Evolutionary conservation across 2,329 filamentous ascomycete species (phyloP).

Genomic region (Didymella keratinophila): DNA sequence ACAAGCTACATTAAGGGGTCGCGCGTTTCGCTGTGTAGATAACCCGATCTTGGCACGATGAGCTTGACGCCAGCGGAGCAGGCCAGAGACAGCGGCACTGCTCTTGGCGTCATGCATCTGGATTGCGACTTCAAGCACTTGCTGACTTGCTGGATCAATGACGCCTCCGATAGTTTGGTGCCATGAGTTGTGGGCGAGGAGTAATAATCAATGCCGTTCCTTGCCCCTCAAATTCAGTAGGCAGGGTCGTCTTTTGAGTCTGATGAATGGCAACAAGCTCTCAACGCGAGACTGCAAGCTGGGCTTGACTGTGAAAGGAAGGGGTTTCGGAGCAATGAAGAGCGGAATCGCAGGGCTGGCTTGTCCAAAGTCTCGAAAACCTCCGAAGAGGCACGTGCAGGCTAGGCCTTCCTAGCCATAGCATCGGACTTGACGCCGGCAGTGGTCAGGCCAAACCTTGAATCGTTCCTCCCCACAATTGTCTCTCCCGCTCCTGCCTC

Average conservation of each 20-base stretch:
- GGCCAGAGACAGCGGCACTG: neutral
- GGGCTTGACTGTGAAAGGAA: neutral
- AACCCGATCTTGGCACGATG: slow-evolving; percentile 6
- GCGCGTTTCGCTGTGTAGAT: neutral
- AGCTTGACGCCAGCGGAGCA: slow-evolving; percentile 8
- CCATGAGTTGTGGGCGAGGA: neutral
- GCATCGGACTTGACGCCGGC: neutral
- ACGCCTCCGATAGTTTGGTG: neutral
- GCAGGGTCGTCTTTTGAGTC: neutral
- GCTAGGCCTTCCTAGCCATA: slow-evolving; percentile 5
- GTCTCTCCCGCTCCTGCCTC: neutral
- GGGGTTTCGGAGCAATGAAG: slow-evolving; percentile 1
- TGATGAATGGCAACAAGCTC: neutral
- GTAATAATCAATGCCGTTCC: neutral
- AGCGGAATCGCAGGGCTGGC: neutral
- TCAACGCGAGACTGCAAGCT: neutral
- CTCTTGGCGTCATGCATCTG: slow-evolving; percentile 11
- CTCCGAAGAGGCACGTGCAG: slow-evolving; percentile 1
- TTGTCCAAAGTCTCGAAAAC: neutral
- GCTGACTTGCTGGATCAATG: neutral
- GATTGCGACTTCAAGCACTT: neutral
- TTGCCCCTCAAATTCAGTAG: neutral
- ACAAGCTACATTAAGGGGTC: slow-evolving; percentile 15
- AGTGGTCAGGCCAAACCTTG: neutral
- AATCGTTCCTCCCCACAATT: neutral